Evolutionary conservation across 208 protist species (phyloP), one percentile per base, ranked within the genome.

Genomic region (Porcisia deanei): DNA sequence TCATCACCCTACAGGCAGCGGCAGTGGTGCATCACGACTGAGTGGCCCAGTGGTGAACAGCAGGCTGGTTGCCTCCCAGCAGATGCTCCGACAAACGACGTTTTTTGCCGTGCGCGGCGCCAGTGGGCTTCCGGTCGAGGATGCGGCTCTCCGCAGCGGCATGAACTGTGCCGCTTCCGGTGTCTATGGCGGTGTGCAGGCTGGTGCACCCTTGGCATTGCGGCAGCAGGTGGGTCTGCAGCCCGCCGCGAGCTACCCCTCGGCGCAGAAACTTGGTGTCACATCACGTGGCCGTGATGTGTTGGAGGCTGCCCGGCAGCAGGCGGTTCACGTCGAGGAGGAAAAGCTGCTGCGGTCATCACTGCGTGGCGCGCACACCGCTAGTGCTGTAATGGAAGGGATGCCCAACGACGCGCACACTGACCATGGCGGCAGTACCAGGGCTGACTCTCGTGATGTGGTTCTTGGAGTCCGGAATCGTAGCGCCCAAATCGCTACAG

Each of bases 81-180:
- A 84, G 68, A 37, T 85, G 53, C 74, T 88, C 67, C 84, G 82
- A 4, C 77, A 83, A 49, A 61, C 47, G 18, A 70, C 80, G 0
- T 90, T 94, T 71, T 80, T 94, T 47, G 88, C 90, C 8, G 91
- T 95, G 52, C 80, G 80, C 58, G 88, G 88, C 22, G 79, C 64
- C 18, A 86, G 77, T 7, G 91, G 91, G 2, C 82, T 91, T 5
- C 89, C 89, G 12, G 74, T 83, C 16, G 77, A 75, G n/a, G 81
- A 81, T n/a, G 67, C 76, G n/a, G 78, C 65, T 25, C 73, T n/a
- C 53, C 72, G 78, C 20, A 68, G 49, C 34, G 39, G 78, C 47
- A 0, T 83, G 60, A 47, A 54, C 63, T 59, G 68, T 20, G 61
- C 75, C 25, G 55, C 76, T 71, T 66, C 67, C 18, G 87, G 85